phyloP scores from a whole-genome alignment of 192 early-diverging fungal genomes.

The Paraglomus brasilianum region DNA sequence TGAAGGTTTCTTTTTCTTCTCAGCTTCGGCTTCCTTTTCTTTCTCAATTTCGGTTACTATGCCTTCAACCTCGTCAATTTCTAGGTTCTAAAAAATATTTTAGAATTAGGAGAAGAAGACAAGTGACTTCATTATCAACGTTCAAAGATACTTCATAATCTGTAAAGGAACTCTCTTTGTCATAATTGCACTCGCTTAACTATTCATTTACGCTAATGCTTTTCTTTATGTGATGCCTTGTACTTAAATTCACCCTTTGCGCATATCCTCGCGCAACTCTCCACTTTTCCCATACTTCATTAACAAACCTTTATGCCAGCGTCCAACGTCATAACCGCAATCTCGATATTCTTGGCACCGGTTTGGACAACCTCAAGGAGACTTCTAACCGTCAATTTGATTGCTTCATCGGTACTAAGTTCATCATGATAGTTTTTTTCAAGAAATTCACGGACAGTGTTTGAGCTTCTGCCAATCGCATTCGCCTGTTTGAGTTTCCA shows the following conservation, averaged over 20 bases:
- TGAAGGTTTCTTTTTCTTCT: conserved; percentile 66
- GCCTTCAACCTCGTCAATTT: conserved; percentile 71
- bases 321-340: conserved; percentile 86
- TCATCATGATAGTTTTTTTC: conserved; percentile 96
- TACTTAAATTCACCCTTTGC: neutral
- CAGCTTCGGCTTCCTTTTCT: conserved; percentile 89
- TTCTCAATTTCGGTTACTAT: conserved; percentile 76
- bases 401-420: conserved; percentile 71
- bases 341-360: conserved; percentile 99
- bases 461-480: conserved; percentile 92
- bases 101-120: neutral
- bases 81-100: conserved; percentile 56
- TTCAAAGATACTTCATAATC: neutral
- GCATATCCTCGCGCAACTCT: neutral
- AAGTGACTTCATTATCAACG: neutral
- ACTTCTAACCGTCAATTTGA: conserved; percentile 90
- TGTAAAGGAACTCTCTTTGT: neutral
- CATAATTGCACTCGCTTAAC: neutral
- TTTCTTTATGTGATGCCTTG: neutral
- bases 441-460: conserved; percentile 97
- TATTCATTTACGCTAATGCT: too few species aligned
- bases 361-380: conserved; percentile 97
- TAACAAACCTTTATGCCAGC: conserved; percentile 61
- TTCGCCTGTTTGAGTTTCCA: conserved; percentile 62
- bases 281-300: neutral